These are phyloP conservation scores for Monilinia polystroma DNA, from an alignment of 2,329 filamentous ascomycete genomes.

Conservation along the genomic window DNA sequence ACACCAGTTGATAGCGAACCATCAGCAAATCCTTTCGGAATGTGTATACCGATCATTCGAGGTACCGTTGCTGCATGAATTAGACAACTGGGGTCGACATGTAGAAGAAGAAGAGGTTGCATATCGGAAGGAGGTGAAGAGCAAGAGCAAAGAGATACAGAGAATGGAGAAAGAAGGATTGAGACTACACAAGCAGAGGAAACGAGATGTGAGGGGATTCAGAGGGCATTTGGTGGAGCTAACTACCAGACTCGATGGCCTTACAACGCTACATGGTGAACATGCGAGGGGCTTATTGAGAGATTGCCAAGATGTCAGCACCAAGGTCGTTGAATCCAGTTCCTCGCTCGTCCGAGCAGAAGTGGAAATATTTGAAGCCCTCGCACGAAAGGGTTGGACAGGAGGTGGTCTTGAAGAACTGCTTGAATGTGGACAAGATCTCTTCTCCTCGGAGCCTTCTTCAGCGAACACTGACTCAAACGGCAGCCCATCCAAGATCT, in stretches of 20 bases:
- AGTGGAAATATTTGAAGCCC: slow-evolving; percentile 66
- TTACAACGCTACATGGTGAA: slow-evolving; percentile 59
- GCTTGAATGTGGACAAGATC: slow-evolving; percentile 61
- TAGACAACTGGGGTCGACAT: slow-evolving; percentile 62
- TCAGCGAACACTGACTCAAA: slow-evolving; percentile 42
- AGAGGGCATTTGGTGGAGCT: slow-evolving; percentile 62
- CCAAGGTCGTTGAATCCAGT: slow-evolving; percentile 61
- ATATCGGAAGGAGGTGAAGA: slow-evolving; percentile 56
- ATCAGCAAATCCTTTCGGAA: slow-evolving; percentile 68
- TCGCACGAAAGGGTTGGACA: slow-evolving; percentile 66
- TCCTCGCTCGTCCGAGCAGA: slow-evolving; percentile 66
- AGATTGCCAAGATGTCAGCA: slow-evolving; percentile 65
- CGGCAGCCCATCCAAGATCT: slow-evolving; percentile 50
- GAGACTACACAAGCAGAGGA: slow-evolving; percentile 57
- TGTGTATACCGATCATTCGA: slow-evolving; percentile 68
- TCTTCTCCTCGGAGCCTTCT: slow-evolving; percentile 51
- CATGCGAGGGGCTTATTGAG: slow-evolving; percentile 60
- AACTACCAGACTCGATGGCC: slow-evolving; percentile 60
- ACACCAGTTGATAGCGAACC: slow-evolving; percentile 67
- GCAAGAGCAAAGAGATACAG: slow-evolving; percentile 59
- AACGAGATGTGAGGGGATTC: slow-evolving; percentile 61
- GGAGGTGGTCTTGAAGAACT: slow-evolving; percentile 66
- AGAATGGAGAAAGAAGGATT: slow-evolving; percentile 64
- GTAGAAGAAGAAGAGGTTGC: slow-evolving; percentile 64
- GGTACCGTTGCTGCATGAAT: slow-evolving; percentile 66